Conservation (phyloP, 805 yeast genomes). For the Candida oleophila region DNA sequence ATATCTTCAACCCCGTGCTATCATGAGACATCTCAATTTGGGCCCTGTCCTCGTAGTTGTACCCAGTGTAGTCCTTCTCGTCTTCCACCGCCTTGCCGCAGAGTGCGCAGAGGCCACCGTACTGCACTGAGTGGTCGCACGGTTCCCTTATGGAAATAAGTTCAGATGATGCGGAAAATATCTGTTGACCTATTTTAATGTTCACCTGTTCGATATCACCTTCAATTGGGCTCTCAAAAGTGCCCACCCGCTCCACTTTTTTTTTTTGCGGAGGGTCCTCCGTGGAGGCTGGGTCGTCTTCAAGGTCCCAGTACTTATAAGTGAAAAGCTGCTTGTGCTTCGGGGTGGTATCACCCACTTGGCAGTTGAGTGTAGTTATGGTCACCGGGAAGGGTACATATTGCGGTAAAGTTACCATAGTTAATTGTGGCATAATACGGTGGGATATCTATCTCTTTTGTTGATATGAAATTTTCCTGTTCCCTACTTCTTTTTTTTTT, state of each 20-base stretch:
- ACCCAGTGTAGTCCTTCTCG: conserved; percentile 73
- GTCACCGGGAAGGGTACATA: conserved; percentile 70
- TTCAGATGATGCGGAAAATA: conserved; percentile 44
- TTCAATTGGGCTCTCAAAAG: conserved; percentile 80
- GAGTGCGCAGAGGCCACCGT: conserved; percentile 90
- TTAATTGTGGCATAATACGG: conserved; percentile 37
- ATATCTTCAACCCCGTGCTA: conserved; percentile 77
- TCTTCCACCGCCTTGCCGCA: conserved; percentile 79
- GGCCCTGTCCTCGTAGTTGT: conserved; percentile 67
- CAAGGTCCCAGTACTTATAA: conserved; percentile 68
- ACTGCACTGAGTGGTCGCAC: conserved; percentile 90
- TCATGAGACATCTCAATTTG: conserved; percentile 89
- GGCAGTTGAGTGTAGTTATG: conserved; percentile 48
- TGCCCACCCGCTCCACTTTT: conserved; percentile 67
- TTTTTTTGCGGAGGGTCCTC: conserved; percentile 44
- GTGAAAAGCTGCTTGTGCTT: conserved; percentile 56
- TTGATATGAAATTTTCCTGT: not conserved
- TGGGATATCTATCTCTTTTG: not conserved
- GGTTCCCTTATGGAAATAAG: conserved; percentile 70
- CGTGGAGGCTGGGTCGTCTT: conserved; percentile 50
- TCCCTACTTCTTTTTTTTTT: not conserved
- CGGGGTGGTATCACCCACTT: conserved; percentile 44
- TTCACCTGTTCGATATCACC: conserved; percentile 59
- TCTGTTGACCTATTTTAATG: conserved; percentile 58
- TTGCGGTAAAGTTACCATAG: conserved; percentile 56